phyloP scores from a whole-genome alignment of 495 filamentous ascomycete genomes.

The Trichoderma reesei region DNA sequence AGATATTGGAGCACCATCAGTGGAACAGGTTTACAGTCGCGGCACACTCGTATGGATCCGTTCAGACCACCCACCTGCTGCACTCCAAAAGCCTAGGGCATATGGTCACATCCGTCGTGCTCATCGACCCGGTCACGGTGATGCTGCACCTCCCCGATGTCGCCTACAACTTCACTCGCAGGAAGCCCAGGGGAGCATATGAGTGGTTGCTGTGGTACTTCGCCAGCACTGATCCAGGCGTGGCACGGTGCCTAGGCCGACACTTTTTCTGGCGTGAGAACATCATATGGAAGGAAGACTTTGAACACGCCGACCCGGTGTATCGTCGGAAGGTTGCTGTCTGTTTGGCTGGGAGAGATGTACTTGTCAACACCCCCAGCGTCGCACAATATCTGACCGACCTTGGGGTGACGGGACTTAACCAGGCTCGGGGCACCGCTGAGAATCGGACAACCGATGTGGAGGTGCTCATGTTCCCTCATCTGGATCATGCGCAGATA shows the following conservation, averaged over 20 bases:
- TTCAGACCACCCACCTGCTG: constrained; percentile 53
- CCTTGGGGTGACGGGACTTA: constrained; percentile 18
- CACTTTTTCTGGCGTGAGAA: constrained; percentile 62
- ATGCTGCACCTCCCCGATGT: constrained; percentile 57
- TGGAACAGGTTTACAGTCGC: constrained; percentile 43
- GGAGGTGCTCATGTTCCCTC: constrained; percentile 50
- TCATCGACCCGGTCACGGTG: constrained; percentile 58
- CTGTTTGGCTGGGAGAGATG: constrained; percentile 46
- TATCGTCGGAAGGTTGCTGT: constrained; percentile 39
- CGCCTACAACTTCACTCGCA: constrained; percentile 59
- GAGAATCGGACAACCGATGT: constrained; percentile 12
- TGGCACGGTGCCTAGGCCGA: constrained; percentile 47
- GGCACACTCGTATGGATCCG: constrained; percentile 54
- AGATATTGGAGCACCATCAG: constrained; percentile 44
- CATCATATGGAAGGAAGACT: constrained; percentile 57
- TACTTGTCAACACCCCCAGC: constrained; percentile 52
- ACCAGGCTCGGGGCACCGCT: constrained; percentile 10
- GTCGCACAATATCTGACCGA: constrained; percentile 48
- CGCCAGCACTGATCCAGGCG: constrained; percentile 52
- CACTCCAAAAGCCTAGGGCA: constrained; percentile 29
- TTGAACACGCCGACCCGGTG: constrained; percentile 16
- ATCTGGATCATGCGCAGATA: constrained; percentile 58
- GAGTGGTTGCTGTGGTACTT: constrained; percentile 61
- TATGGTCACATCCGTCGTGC: constrained; percentile 38
- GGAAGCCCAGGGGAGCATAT: constrained; percentile 45